These are phyloP conservation scores for Secale cereale DNA, from an alignment of 176 grass and related monocot species.

Conservation along the genomic window DNA sequence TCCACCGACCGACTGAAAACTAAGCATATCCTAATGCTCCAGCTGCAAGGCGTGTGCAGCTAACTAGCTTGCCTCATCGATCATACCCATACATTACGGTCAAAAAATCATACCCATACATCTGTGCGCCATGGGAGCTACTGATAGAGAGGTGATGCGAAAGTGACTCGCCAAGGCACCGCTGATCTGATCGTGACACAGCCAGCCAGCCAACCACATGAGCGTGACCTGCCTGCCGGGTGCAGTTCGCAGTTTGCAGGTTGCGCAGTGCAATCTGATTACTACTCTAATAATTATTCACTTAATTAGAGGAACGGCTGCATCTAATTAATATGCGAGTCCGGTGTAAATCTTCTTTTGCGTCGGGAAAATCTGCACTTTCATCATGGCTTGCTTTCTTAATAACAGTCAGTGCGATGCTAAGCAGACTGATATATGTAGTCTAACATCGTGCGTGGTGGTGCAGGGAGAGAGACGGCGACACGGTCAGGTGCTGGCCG, in stretches of 20 bases:
- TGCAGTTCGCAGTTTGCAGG: background rate
- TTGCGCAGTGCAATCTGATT: background rate
- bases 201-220: background rate
- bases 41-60: background rate
- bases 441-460: too few relatives aligned
- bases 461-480: constrained; percentile 63
- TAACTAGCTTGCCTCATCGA: background rate
- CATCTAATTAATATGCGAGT: background rate
- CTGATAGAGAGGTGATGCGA: background rate
- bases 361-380: background rate
- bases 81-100: background rate
- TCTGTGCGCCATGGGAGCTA: background rate
- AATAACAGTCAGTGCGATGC: background rate
- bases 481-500: constrained; percentile 58
- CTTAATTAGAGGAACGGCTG: too few relatives aligned
- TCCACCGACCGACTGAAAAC: background rate
- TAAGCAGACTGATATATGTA: background rate
- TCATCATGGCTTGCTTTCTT: background rate
- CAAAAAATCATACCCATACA: background rate
- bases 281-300: background rate
- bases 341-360: background rate
- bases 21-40: background rate
- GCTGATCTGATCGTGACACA: background rate
- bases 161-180: background rate
- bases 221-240: background rate